Percentiles rank a stretch among this genome's conserved stretches.
These are phyloP conservation scores for Neoboletus brunneissimus DNA, from an alignment of 768 basidiomycete species.

Conservation along the genomic window DNA sequence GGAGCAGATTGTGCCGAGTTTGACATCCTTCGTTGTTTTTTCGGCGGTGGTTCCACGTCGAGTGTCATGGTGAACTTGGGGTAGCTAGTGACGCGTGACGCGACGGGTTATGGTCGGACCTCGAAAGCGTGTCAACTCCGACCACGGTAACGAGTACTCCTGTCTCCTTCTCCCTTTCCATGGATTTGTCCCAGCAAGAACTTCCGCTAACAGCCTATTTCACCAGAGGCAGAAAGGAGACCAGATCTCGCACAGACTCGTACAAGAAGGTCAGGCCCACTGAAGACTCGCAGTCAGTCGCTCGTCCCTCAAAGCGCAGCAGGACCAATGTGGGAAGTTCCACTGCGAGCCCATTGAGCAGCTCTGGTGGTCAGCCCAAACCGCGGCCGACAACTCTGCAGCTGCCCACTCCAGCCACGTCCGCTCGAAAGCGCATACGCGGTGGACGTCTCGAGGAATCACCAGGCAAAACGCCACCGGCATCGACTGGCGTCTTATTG, in stretches of 20 bases:
- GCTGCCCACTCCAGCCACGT: constrained; percentile 24
- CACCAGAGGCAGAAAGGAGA: too few relatives aligned
- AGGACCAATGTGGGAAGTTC: constrained; percentile 4
- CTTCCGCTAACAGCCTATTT: too few relatives aligned
- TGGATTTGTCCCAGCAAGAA: too few relatives aligned
- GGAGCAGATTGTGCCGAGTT: constrained; percentile 38
- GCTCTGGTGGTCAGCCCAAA: constrained; percentile 3
- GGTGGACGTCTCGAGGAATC: too few relatives aligned
- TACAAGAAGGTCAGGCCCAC: constrained; percentile 3
- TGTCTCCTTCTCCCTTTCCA: background rate
- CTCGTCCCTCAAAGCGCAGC: constrained; percentile 19
- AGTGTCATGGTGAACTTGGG: constrained; percentile 6
- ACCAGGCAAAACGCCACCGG: too few relatives aligned
- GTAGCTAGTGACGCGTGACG: constrained; percentile 9
- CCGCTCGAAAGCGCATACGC: constrained; percentile 21
- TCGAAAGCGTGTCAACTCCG: constrained; percentile 43
- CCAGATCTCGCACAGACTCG: too few relatives aligned
- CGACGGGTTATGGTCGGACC: constrained; percentile 28
- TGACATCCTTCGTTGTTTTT: constrained; percentile 66
- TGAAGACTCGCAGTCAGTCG: constrained; percentile 3
- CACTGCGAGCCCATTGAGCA: background rate
- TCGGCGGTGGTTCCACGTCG: constrained; percentile 39
- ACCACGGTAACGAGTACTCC: background rate
- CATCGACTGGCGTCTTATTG: too few relatives aligned
- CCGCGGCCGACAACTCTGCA: constrained; percentile 7